Conservation (phyloP, 2,329 filamentous ascomycete species). For the Mycosphaerella arachidis region DNA sequence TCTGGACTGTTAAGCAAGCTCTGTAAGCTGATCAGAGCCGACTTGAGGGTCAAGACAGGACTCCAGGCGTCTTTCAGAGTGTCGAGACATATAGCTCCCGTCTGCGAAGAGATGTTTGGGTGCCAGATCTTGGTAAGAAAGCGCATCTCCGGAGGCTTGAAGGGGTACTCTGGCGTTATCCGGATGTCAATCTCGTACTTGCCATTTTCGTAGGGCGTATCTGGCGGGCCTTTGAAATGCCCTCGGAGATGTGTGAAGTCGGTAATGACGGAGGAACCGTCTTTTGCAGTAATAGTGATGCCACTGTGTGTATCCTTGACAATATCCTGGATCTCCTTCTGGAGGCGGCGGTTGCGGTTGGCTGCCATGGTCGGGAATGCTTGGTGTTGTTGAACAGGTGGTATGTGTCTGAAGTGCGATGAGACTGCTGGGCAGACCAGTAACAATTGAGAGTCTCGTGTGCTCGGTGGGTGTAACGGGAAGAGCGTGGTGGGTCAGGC, state of each 20-base stretch:
- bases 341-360: slow-evolving; percentile 58
- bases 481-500: not conserved
- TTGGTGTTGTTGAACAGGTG: not conserved
- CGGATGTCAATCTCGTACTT: slow-evolving; percentile 77
- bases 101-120: slow-evolving; percentile 80
- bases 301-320: slow-evolving; percentile 69
- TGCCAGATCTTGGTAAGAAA: slow-evolving; percentile 96
- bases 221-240: slow-evolving; percentile 78
- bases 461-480: too few relatives aligned
- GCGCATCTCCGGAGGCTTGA: slow-evolving; percentile 84
- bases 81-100: slow-evolving; percentile 90
- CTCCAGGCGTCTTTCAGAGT: slow-evolving; percentile 89
- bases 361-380: slow-evolving; percentile 42
- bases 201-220: slow-evolving; percentile 89
- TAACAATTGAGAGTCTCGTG: not conserved
- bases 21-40: slow-evolving; percentile 85
- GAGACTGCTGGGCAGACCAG: not conserved
- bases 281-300: slow-evolving; percentile 55
- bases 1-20: slow-evolving; percentile 90
- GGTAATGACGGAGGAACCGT: slow-evolving; percentile 51
- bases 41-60: slow-evolving; percentile 93
- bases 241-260: slow-evolving; percentile 81
- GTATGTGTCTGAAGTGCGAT: not conserved
- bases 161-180: slow-evolving; percentile 86
- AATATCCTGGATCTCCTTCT: slow-evolving; percentile 75